These are phyloP conservation scores for Thuja plicata DNA, from an alignment of 83 land plant species.

Conservation along the genomic window DNA sequence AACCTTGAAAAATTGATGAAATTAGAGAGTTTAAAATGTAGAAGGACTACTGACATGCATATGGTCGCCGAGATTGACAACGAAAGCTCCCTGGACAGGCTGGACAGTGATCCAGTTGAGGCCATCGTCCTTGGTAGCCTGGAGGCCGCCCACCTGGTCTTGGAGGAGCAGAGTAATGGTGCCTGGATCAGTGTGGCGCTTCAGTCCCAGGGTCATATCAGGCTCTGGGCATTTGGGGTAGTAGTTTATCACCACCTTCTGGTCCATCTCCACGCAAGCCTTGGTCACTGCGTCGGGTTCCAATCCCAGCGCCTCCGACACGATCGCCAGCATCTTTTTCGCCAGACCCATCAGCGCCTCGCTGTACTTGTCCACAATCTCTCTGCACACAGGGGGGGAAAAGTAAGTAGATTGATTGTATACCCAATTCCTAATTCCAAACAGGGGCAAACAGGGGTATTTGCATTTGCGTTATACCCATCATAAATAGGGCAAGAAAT, in stretches of 20 bases:
- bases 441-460: background rate
- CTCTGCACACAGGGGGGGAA: background rate
- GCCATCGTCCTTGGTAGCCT: constrained; percentile 58
- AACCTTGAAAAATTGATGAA: too few relatives aligned
- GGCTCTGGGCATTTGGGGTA: constrained; percentile 57
- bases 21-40: background rate
- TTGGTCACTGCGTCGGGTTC: too few relatives aligned
- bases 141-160: constrained; percentile 67
- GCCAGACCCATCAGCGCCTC: background rate
- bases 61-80: constrained; percentile 68
- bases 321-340: background rate
- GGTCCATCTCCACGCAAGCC: too few relatives aligned
- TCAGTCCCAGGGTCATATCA: constrained; percentile 60
- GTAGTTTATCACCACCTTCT: too few relatives aligned
- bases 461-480: background rate
- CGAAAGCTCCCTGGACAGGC: constrained; percentile 57
- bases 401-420: too few relatives aligned
- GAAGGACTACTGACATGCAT: constrained; percentile 36
- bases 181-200: constrained; percentile 64
- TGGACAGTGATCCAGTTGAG: constrained; percentile 59
- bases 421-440: too few relatives aligned
- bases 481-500: background rate
- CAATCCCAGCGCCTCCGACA: too few relatives aligned
- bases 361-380: background rate
- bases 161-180: constrained; percentile 62